These are phyloP conservation scores for Borovskyia barvae DNA, from an alignment of 208 protist genomes.

Conservation along the genomic window DNA sequence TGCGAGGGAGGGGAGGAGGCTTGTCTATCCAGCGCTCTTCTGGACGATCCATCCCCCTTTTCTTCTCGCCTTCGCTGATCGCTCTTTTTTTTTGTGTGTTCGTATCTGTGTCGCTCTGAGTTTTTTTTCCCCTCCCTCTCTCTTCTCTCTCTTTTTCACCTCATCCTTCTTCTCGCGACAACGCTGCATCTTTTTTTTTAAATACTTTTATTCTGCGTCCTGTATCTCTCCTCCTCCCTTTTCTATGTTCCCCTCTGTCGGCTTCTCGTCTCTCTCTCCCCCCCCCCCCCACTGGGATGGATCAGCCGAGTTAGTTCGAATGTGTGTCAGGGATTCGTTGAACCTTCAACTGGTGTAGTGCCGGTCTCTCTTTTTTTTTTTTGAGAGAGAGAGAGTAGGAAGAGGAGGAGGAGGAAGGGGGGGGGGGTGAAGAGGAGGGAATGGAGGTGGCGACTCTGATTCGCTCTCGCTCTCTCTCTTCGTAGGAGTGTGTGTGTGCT, in stretches of 20 bases:
- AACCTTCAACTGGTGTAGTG: constrained; percentile 1
- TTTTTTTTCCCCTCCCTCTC: constrained; percentile 5
- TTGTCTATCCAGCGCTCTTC: too few species aligned
- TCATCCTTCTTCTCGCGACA: background rate
- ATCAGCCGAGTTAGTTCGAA: too few species aligned
- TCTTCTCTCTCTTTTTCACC: background rate
- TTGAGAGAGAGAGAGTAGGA: too few species aligned
- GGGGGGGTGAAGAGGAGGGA: background rate
- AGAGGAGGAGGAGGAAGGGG: background rate
- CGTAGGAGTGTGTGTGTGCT: background rate
- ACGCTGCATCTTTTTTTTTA: background rate
- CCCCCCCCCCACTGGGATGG: background rate
- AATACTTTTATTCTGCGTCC: background rate
- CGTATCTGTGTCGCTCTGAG: too few species aligned
- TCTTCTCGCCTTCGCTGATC: too few species aligned
- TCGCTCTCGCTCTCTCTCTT: background rate
- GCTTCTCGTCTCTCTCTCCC: constrained; percentile 4
- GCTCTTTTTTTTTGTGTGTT: too few species aligned
- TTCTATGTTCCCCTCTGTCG: background rate
- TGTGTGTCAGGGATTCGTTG: background rate
- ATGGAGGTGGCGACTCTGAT: background rate
- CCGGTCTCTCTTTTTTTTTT: background rate
- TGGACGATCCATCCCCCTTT: too few species aligned
- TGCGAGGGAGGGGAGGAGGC: too few species aligned
- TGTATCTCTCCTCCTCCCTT: background rate